Evolutionary conservation across 2,329 filamentous ascomycete genomes (phyloP).

Genomic region (Paramyrothecium sp.): DNA sequence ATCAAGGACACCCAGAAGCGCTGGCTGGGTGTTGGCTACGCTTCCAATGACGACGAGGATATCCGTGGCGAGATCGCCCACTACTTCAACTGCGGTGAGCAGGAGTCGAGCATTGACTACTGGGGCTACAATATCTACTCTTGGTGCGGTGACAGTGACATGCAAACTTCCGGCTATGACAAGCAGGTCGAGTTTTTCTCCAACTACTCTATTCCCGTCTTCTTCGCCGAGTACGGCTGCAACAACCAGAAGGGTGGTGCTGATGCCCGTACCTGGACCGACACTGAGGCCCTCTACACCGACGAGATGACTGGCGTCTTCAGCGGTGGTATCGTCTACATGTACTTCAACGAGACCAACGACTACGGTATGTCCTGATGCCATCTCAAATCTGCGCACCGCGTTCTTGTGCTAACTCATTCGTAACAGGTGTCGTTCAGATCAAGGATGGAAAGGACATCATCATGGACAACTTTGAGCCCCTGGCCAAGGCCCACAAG

Average conservation of each 20-base stretch:
- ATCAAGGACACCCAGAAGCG: constrained; percentile 80
- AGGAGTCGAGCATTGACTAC: constrained; percentile 77
- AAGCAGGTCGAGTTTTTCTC: constrained; percentile 82
- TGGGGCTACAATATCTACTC: constrained; percentile 99
- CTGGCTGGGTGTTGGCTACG: constrained; percentile 86
- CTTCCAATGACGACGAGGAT: constrained; percentile 85
- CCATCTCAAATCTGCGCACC: constrained; percentile 5
- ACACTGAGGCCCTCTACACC: constrained; percentile 80
- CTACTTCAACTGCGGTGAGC: constrained; percentile 88
- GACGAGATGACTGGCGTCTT: constrained; percentile 80
- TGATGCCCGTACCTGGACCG: constrained; percentile 75
- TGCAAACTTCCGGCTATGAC: constrained; percentile 74
- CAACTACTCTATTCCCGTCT: constrained; percentile 88
- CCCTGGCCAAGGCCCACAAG: constrained; percentile 68
- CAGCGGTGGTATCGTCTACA: constrained; percentile 97
- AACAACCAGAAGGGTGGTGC: constrained; percentile 59
- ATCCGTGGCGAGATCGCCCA: constrained; percentile 81
- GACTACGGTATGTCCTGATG: constrained; percentile 64
- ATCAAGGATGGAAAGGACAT: constrained; percentile 56
- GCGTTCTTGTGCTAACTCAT: background rate
- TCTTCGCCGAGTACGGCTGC: constrained; percentile 99
- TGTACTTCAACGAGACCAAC: constrained; percentile 93
- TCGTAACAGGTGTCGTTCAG: constrained; percentile 61
- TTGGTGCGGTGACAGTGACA: constrained; percentile 89
- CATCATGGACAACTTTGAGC: constrained; percentile 72